phyloP scores from a whole-genome alignment of 2,329 filamentous ascomycete genomes.

The Hymenotorrendiella dingleyae region DNA sequence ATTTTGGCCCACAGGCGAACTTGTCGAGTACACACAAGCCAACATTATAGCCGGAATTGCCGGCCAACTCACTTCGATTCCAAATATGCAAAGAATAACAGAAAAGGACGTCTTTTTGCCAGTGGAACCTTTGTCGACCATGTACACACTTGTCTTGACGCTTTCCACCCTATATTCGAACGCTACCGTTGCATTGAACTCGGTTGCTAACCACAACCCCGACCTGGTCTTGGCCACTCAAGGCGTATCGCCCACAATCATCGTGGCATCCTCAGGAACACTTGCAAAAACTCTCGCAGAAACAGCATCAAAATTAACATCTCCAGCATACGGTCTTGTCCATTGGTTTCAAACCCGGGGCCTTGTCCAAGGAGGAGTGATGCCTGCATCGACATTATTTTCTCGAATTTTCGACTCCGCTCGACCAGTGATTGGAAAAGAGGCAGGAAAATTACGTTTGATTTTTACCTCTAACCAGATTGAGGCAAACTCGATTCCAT shows the following conservation, averaged over 20 bases:
- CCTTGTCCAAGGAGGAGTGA: slow-evolving; percentile 63
- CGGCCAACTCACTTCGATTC: slow-evolving; percentile 69
- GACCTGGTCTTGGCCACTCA: slow-evolving; percentile 69
- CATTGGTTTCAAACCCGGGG: slow-evolving; percentile 67
- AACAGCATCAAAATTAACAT: slow-evolving; percentile 52
- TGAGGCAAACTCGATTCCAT: slow-evolving; percentile 53
- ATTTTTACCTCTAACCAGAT: slow-evolving; percentile 73
- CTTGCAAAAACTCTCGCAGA: slow-evolving; percentile 62
- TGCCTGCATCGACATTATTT: slow-evolving; percentile 61
- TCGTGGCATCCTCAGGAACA: slow-evolving; percentile 71
- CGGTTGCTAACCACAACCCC: slow-evolving; percentile 68
- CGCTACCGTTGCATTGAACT: slow-evolving; percentile 80
- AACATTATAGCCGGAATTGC: slow-evolving; percentile 88
- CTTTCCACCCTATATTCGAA: slow-evolving; percentile 80
- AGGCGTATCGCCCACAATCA: slow-evolving; percentile 72
- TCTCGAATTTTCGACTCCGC: slow-evolving; percentile 55
- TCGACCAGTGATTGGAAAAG: slow-evolving; percentile 52
- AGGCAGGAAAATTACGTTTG: slow-evolving; percentile 70
- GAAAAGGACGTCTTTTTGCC: slow-evolving; percentile 78
- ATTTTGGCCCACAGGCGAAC: slow-evolving; percentile 63
- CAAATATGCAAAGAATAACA: slow-evolving; percentile 65
- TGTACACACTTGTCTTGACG: slow-evolving; percentile 73
- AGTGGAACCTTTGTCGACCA: slow-evolving; percentile 72
- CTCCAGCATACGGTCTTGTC: slow-evolving; percentile 58
- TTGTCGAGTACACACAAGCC: slow-evolving; percentile 73